phyloP scores from a whole-genome alignment of 129 eudicot species.

The Arctium minus region DNA sequence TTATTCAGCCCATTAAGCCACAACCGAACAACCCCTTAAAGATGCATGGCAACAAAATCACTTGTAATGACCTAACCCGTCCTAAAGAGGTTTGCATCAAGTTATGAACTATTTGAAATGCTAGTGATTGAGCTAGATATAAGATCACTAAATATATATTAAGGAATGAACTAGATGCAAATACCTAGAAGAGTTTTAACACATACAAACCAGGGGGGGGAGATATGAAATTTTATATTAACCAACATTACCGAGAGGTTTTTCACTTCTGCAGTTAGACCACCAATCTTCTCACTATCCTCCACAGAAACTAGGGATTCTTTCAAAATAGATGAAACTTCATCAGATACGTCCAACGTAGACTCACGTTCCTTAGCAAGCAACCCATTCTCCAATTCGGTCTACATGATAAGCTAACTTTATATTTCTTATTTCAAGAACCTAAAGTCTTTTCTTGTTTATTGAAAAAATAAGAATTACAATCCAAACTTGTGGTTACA shows the following conservation, averaged over 20 bases:
- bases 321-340: constrained; percentile 43
- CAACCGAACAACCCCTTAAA: too few species aligned
- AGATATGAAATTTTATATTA: background rate
- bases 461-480: constrained; percentile 6
- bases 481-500: constrained; percentile 2
- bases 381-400: constrained; percentile 16
- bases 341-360: constrained; percentile 57
- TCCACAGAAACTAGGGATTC: constrained; percentile 65
- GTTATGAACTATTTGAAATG: background rate
- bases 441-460: constrained; percentile 4
- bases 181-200: background rate
- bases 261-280: constrained; percentile 52
- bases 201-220: background rate
- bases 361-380: constrained; percentile 49
- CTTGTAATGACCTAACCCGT: too few species aligned
- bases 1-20: too few species aligned
- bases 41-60: too few species aligned
- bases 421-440: background rate
- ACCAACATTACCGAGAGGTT: constrained; percentile 46
- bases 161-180: background rate
- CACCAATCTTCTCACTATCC: constrained; percentile 56
- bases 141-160: background rate
- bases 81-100: too few species aligned
- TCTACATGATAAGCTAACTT: background rate
- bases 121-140: background rate